A percentile compares a stretch with the other conserved stretches of the same genome.
phyloP scores from a whole-genome alignment of 257 asterid species.

The Mitragyna speciosa region DNA sequence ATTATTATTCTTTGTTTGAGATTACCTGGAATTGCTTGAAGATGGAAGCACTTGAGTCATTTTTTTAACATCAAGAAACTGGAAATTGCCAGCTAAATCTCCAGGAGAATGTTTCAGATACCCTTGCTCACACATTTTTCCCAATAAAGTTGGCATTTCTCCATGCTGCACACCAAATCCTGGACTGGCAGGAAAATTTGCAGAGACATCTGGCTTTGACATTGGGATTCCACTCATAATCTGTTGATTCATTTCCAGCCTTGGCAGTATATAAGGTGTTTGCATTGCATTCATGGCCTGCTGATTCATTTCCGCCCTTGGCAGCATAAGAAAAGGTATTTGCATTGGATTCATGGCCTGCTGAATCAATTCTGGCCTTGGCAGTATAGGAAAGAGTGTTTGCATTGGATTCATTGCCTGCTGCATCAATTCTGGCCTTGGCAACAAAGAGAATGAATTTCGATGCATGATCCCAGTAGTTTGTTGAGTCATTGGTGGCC shows the following conservation, averaged over 20 bases:
- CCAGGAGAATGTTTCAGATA: background rate
- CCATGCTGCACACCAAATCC: background rate
- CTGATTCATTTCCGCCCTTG: background rate
- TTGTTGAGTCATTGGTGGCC: background rate
- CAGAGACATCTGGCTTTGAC: background rate
- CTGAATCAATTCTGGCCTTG: background rate
- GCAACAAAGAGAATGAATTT: background rate
- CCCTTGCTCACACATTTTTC: conserved; percentile 9
- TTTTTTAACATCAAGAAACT: conserved; percentile 1
- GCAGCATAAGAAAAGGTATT: background rate
- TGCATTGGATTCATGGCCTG: background rate
- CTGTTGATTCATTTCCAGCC: background rate
- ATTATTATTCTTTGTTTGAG: background rate
- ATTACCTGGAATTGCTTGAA: conserved; percentile 18
- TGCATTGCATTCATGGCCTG: background rate
- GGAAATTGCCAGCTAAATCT: conserved; percentile 5
- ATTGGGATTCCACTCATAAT: background rate
- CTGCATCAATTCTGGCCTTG: background rate
- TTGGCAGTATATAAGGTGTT: background rate
- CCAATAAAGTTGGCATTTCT: background rate
- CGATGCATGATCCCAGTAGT: background rate
- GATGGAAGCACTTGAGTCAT: conserved; percentile 1
- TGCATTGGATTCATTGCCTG: background rate
- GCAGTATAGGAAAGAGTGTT: background rate
- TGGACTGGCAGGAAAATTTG: background rate